Base-by-base conservation (phyloP, 345 rosid genomes). In the Anastatica hierochuntica region DNA sequence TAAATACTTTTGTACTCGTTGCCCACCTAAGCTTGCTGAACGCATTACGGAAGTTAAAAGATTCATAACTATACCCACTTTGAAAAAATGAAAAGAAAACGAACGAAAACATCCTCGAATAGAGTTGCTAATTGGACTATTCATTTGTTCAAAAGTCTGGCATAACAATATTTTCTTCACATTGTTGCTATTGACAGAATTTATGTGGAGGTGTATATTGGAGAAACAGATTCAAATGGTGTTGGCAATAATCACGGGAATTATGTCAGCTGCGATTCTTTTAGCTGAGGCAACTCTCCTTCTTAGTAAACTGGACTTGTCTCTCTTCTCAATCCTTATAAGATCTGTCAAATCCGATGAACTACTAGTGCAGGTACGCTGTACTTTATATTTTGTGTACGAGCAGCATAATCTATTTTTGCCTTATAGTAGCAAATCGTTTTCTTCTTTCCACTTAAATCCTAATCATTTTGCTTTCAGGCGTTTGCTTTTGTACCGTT, bases 261-360 rank as follows among this genome's bases (percentile, higher is more conserved):
- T 76, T 36, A 88, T 94, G 89, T 85, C 99, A 6, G 97, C 75
- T 24, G 96, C 97, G 51, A 88, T 88, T 80, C 95, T 94, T 63
- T 78, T 94, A 53, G 99, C 99, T 26, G 99, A 94, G 72, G 95
- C 96, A 40, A 94, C 95, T 58, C 78, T 94, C 36, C 79, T 94
- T 46, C 84, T 77, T 11, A 74, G 78, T 60, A 83, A 74, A 33
- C 79, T 86, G 71, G 83, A 94, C 66, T 82, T 88, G 15, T 94
- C 99, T 38, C 96, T 94, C 49, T 83, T 94, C 72, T 94, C 97
- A 14, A 74, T 94, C 63, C 87, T 94, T 44, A 77, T 94, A 31
- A 82, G 92, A 23, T 77, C 89, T 19, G 85, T 84, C 23, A 83
- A 84, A 65, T 68, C 76, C 49, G 69, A 79, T 33, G 96, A 84